phyloP scores from a whole-genome alignment of 129 eudicot genomes.

The Cynara cardunculus region DNA sequence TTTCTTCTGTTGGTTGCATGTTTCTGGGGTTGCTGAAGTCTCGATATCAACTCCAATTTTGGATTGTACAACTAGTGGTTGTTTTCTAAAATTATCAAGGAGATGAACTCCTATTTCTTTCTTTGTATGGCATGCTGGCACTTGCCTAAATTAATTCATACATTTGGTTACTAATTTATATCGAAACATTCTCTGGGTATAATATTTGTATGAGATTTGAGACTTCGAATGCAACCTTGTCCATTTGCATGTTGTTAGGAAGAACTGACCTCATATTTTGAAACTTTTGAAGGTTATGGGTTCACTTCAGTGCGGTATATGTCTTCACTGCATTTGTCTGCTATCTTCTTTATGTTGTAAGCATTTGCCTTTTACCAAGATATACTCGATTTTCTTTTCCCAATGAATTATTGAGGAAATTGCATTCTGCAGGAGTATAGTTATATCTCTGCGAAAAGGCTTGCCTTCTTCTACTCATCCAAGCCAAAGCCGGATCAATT shows the following conservation, averaged over 20 bases:
- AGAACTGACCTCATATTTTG: conserved; percentile 18
- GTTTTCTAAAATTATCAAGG: not conserved
- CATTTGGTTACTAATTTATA: not conserved
- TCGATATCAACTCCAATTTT: not conserved
- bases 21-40: conserved; percentile 6
- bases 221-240: not conserved
- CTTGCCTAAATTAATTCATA: not conserved
- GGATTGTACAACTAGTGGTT: not conserved
- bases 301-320: conserved; percentile 75
- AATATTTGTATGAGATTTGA: not conserved
- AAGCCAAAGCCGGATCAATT: conserved; percentile 73
- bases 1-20: conserved; percentile 6
- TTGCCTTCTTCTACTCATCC: conserved; percentile 66
- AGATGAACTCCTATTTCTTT: not conserved
- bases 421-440: conserved; percentile 66
- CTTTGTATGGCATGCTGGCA: not conserved
- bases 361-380: conserved; percentile 20
- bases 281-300: conserved; percentile 76
- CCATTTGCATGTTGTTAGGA: not conserved
- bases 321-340: conserved; percentile 79
- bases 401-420: conserved; percentile 21
- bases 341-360: conserved; percentile 80
- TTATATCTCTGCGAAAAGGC: conserved; percentile 65
- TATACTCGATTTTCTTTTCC: not conserved
- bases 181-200: not conserved